Conservation (phyloP, 2,329 filamentous ascomycete genomes). For the Colletotrichum sp. region DNA sequence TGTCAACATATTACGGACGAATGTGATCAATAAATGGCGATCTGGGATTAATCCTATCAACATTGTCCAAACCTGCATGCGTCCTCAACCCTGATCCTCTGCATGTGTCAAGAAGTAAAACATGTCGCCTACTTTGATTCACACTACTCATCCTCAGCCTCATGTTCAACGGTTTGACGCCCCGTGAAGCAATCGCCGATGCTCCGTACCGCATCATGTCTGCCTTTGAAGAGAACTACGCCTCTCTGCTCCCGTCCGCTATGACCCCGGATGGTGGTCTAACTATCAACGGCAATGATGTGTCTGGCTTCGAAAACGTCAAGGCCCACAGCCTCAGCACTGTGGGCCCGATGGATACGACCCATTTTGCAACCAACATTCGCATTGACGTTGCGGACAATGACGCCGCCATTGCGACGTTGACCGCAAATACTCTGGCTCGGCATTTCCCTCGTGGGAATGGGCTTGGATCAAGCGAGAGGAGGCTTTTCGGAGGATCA, state of each 20-base stretch:
- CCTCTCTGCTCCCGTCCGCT: neutral
- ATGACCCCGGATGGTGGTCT: neutral
- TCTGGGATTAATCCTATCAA: neutral
- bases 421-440: neutral
- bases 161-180: neutral
- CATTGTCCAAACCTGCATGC: neutral
- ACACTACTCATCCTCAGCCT: neutral
- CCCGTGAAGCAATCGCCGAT: neutral
- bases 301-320: neutral
- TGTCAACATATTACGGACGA: neutral
- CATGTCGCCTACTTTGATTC: neutral
- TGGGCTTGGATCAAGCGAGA: neutral
- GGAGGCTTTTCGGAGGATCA: neutral
- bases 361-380: neutral
- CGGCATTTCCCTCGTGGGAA: neutral
- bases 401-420: neutral
- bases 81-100: fast-evolving
- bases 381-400: neutral
- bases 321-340: neutral
- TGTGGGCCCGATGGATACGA: neutral
- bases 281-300: neutral
- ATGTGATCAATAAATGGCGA: neutral
- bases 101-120: neutral
- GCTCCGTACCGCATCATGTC: neutral
- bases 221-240: neutral